Evolutionary conservation across 768 basidiomycete species (phyloP), one percentile per base, ranked within the genome.

Genomic region (Tricholoma saponaceum): DNA sequence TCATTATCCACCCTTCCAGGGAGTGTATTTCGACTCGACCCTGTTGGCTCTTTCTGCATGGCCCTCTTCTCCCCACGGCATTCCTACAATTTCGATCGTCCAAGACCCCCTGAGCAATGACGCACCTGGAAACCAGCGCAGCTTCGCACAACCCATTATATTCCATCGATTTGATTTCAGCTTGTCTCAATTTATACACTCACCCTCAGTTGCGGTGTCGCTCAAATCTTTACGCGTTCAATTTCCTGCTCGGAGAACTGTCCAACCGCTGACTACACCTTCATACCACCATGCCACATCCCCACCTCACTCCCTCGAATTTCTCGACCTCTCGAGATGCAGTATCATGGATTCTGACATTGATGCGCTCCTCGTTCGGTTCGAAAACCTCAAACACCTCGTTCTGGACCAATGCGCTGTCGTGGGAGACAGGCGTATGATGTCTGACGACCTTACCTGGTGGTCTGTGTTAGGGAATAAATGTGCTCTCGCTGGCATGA

Each of bases 131-230:
- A 25, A 49, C n/a, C 64, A 66, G 43, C 69, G 67, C 43, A 63
- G 72, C 33, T 89, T 89, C 59, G 95, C 94, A 1, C 95, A 96
- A 65, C 95, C 95, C 0, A 79, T 97, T 60, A 90, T 93, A 2
- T 92, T 95, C 72, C 90, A 90, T 69, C 80, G 79, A 41, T 75
- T 96, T 55, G 81, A 86, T 35, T 69, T 77, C 37, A 62, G 84
- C 33, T 58, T 82, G 23, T 65, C 76, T 3, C 58, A 63, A 8
- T 70, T 95, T 52, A 58, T 79, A 4, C 74, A 70, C 49, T 77
- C 78, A 7, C 72, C 78, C 0, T 67, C 67, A 2, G 69, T 91
- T 51, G 82, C 84, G 0, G 71, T 75, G 0, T 70, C 79, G 10
- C 72, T 89, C 46, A 80, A 72, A 3, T 76, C 82, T 56, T 69